phyloP scores from a whole-genome alignment of 2,329 filamentous ascomycete genomes.

The Fusarium hainanense region DNA sequence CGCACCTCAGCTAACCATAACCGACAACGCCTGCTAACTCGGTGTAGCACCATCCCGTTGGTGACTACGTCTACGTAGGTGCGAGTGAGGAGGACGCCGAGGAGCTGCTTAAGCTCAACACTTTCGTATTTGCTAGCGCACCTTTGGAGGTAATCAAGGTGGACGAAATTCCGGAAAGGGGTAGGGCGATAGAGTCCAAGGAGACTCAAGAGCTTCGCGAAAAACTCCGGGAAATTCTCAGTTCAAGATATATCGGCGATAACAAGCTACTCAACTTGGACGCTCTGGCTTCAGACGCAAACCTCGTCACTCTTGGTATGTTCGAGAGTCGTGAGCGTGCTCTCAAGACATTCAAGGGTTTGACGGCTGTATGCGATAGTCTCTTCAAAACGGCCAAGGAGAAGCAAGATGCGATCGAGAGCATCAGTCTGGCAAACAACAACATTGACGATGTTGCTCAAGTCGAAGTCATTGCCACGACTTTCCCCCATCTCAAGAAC shows the following conservation, averaged over 20 bases:
- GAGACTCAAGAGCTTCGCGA: conserved; percentile 71
- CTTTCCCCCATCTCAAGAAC: conserved; percentile 87
- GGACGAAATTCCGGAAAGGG: conserved; percentile 53
- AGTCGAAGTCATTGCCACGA: conserved; percentile 79
- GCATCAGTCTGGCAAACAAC: conserved; percentile 85
- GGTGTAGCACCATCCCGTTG: conserved; percentile 75
- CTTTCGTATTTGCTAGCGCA: conserved; percentile 74
- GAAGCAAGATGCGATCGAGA: conserved; percentile 81
- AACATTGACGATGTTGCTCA: conserved; percentile 76
- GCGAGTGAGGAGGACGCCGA: conserved; percentile 72
- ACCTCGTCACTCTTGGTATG: conserved; percentile 78
- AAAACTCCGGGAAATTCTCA: conserved; percentile 77
- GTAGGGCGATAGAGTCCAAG: conserved; percentile 60
- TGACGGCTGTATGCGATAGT: conserved; percentile 87
- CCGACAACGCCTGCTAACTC: conserved; percentile 70
- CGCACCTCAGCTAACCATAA: conserved; percentile 37
- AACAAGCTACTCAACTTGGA: conserved; percentile 86
- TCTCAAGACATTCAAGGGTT: conserved; percentile 89
- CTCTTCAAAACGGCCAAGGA: conserved; percentile 78
- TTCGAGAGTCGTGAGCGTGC: conserved; percentile 77
- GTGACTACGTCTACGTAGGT: conserved; percentile 75
- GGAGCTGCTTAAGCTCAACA: conserved; percentile 74
- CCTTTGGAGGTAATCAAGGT: conserved; percentile 66
- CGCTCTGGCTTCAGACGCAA: conserved; percentile 76
- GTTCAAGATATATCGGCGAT: conserved; percentile 75